Base-by-base conservation (phyloP, 129 eudicot species). In the Helichrysum umbraculigerum region DNA sequence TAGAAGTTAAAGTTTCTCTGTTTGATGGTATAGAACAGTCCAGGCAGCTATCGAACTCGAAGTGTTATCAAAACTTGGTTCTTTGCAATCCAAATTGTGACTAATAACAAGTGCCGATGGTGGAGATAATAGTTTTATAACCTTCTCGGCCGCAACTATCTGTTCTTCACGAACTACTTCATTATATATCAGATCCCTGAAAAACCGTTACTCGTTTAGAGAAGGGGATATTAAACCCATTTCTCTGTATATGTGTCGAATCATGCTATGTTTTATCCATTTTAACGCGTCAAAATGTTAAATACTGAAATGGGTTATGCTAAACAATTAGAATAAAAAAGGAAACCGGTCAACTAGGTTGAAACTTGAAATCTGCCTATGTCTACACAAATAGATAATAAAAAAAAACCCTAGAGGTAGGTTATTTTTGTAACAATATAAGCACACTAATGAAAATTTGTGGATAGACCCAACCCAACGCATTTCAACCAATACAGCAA, bases 11-110 rank as follows among this genome's bases (percentile, higher is more conserved):
- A 37, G 56, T 37, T 70, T 66, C 57, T 6, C 41, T 10, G 54
- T 66, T 22, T 5, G 32, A 66, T 78, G 63, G 74, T 76, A 78
- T 33, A 90, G 62, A 52, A 90, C 70, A 25, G 93, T 86, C 71
- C 76, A 80, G 17, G 96, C 96, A 2, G 96, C 96, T 71, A 85
- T 54, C 70, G 50, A 79, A 71, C 96, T 87, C 54, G 96, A 82
- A 19, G 79, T 76, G 61, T 66, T 76, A 39, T 57, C 64, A 67
- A 73, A 64, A 19, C 64, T 47, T 7, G 41, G 12, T 20, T 80
- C 84, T 60, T 77, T 30, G 67, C 41, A 37, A 34, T 41, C 69
- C 58, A 82, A 54, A 62, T 62, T 51, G 15, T 21, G 28, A 29
- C 50, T n/a, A 76, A 42, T 65, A 42, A 58, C 19, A 10, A 7